Conservation (phyloP, 352 stramenopile species). For the Phytophthora colocasiae region DNA sequence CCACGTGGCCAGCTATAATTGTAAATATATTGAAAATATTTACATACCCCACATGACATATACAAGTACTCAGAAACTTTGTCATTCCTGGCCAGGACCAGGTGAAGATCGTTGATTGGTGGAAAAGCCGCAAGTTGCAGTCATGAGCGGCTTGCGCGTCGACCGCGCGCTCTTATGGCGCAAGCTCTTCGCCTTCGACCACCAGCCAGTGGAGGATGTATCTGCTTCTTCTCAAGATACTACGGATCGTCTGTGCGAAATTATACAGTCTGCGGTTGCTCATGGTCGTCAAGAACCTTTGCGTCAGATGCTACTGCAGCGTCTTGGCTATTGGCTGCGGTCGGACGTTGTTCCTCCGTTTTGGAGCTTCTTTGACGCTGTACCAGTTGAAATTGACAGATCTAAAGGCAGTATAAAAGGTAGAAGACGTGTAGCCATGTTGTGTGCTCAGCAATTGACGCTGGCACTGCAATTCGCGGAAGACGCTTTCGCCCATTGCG, state of each 20-base stretch:
- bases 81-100: no score
- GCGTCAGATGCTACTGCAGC: slow-evolving; percentile 67
- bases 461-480: slow-evolving; percentile 77
- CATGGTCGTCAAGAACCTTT: slow-evolving; percentile 47
- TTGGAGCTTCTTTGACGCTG: slow-evolving; percentile 63
- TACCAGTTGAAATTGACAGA: slow-evolving; percentile 18
- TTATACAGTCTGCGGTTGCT: slow-evolving; percentile 51
- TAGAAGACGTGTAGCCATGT: slow-evolving; percentile 47
- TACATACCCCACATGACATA: neutral
- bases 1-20: slow-evolving; percentile 7
- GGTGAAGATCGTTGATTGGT: no score
- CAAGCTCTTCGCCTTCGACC: slow-evolving; percentile 74
- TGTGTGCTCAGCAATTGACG: slow-evolving; percentile 70
- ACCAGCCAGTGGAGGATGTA: slow-evolving; percentile 18
- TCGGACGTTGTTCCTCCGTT: slow-evolving; percentile 69
- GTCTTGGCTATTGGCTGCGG: slow-evolving; percentile 69
- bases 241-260: slow-evolving; percentile 32
- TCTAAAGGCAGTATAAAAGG: slow-evolving; percentile 21
- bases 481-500: slow-evolving; percentile 74
- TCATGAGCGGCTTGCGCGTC: slow-evolving; percentile 49
- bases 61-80: no score
- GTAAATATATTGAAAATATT: slow-evolving; percentile 15
- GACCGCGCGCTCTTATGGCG: slow-evolving; percentile 71
- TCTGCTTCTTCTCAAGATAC: slow-evolving; percentile 5
- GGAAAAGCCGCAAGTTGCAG: neutral